Base-by-base conservation (phyloP, 352 stramenopile species). In the Pythium rhizo-oryzae region DNA sequence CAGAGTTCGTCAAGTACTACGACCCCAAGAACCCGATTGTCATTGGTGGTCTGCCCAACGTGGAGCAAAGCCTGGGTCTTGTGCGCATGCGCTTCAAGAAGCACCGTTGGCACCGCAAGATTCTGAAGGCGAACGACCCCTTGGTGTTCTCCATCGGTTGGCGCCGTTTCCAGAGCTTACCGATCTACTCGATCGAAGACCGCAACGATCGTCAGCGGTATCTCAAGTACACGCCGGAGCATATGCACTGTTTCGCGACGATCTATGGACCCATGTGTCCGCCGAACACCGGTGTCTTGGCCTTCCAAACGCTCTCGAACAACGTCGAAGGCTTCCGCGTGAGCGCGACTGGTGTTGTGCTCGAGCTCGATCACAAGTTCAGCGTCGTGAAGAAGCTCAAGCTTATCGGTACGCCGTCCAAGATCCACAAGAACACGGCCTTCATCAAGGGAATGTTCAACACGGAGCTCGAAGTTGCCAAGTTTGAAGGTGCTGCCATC, bases 331-430 rank as follows among this genome's bases (percentile, higher is more conserved):
- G 93, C 16, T 99, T 99, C 78, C 96, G 98, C 28, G 98, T 99
- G 66, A 97, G 95, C 50, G 93, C 94, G 16, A 99, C 98, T 19
- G 98, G 98, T 33, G 97, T 99, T 7, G 92, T 98, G 28, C 78
- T 99, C 23, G 97, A 99, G 71, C 83, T 99, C 19, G 96, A 99
- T 81, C 93, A 98, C 58, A 98, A 96, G 59, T 99, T 99, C 60
- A 92, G 93, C 65, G 90, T 99, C 33, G 95, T 99, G 62, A 99
- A 99, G 84, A 99, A 99, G 82, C 90, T 99, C 52, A 99, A 99
- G 84, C 88, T 99, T 13, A 97, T 99, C 28, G 98, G 98, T 70
- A 98, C 93, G 21, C 98, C 98, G 3, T 92, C 82, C 44, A 99
- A 99, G 79, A 98, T 99, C 59, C 86, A 94, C 86, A 99, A 99